phyloP scores from a whole-genome alignment of 106 monocot genomes.

The Cymbidium sinense region DNA sequence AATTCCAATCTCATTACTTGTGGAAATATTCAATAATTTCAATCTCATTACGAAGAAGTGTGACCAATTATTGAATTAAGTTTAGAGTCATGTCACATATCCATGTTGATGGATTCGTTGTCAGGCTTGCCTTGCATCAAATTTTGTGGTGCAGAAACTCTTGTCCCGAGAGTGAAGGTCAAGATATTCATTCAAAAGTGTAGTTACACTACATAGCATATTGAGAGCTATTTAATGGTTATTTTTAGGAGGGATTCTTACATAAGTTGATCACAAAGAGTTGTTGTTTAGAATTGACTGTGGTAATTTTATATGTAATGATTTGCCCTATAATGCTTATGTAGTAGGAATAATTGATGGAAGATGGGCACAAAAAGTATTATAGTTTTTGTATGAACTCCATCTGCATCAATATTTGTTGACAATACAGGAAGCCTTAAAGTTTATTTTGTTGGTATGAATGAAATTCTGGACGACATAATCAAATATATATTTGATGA shows the following conservation, averaged over 20 bases:
- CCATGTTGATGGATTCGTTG: background rate
- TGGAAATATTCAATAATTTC: background rate
- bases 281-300: background rate
- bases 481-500: no score
- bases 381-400: no score
- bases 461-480: no score
- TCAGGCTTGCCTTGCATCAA: background rate
- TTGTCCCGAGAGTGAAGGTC: background rate
- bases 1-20: background rate
- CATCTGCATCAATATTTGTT: background rate
- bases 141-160: background rate
- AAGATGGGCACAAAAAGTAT: background rate
- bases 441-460: no score
- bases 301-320: background rate
- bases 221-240: background rate
- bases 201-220: background rate
- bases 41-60: background rate
- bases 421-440: background rate
- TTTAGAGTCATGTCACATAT: background rate
- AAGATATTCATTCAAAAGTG: background rate
- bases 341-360: background rate
- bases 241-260: background rate
- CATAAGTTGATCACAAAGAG: background rate
- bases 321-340: background rate
- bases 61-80: background rate